Percentiles rank a stretch among this genome's conserved stretches.
phyloP scores from a whole-genome alignment of 2,329 filamentous ascomycete species.

The Xylaria sp. region DNA sequence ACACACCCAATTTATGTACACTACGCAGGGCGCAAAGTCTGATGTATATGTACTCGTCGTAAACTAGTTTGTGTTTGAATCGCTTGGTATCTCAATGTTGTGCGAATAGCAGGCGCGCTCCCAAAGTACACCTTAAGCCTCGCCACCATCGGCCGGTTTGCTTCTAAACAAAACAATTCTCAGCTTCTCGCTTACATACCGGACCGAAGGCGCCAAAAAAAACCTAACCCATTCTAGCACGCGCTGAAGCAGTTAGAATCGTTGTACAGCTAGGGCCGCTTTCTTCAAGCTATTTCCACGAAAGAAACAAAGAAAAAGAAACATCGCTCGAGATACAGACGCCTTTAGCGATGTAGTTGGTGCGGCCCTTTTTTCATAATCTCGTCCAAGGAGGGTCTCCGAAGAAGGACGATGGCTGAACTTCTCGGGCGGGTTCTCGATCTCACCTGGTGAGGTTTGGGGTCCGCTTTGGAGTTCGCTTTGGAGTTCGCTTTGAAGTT shows the following conservation, averaged over 20 bases:
- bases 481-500: no score
- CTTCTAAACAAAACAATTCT: slow-evolving; percentile 9
- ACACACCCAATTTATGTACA: no score
- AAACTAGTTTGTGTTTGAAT: background rate
- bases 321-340: background rate
- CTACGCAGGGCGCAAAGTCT: no score
- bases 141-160: background rate
- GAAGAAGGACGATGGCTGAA: no score
- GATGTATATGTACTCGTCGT: no score
- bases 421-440: no score
- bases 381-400: no score
- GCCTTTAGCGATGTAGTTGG: background rate
- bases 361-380: no score
- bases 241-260: background rate
- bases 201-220: background rate
- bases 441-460: no score
- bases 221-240: background rate
- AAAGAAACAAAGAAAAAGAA: background rate
- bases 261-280: background rate
- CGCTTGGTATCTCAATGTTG: slow-evolving; percentile 1
- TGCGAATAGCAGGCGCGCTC: background rate
- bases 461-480: no score
- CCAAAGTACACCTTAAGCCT: slow-evolving; percentile 2
- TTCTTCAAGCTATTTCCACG: background rate
- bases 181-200: slow-evolving; percentile 2